phyloP scores from a whole-genome alignment of 768 basidiomycete species.

The Termitomyces sp. region DNA sequence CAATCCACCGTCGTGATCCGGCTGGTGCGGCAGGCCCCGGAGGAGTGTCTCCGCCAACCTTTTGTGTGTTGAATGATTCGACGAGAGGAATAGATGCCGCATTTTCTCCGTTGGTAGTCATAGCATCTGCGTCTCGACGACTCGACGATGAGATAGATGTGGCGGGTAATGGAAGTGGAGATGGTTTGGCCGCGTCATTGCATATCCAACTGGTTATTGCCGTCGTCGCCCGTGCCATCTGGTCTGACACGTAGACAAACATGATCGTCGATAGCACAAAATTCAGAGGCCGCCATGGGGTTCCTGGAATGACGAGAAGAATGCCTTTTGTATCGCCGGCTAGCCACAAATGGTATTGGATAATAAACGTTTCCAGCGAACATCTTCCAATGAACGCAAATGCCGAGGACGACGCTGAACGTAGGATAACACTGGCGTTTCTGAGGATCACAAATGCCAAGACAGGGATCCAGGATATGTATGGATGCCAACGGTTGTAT shows the following conservation, averaged over 20 bases:
- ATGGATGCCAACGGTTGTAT: constrained; percentile 85
- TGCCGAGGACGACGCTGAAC: constrained; percentile 59
- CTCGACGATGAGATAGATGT: constrained; percentile 3
- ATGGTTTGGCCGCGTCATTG: constrained; percentile 20
- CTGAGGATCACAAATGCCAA: constrained; percentile 70
- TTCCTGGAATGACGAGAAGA: constrained; percentile 73
- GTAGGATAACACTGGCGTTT: constrained; percentile 66
- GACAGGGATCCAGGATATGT: constrained; percentile 77
- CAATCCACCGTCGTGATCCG: constrained; percentile 43
- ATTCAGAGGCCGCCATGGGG: constrained; percentile 69
- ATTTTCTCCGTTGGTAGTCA: constrained; percentile 10
- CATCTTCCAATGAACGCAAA: constrained; percentile 84
- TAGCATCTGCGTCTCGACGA: constrained; percentile 14
- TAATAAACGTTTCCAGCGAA: constrained; percentile 88
- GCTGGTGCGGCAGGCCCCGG: constrained; percentile 33
- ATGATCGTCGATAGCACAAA: constrained; percentile 68
- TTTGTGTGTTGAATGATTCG: constrained; percentile 8
- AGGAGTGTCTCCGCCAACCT: constrained; percentile 19
- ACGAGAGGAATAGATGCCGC: constrained; percentile 17
- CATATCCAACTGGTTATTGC: constrained; percentile 62
- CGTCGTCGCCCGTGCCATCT: constrained; percentile 69
- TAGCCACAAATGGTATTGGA: constrained; percentile 87
- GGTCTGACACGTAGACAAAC: constrained; percentile 79
- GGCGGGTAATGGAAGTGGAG: constrained; percentile 9
- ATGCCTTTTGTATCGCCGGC: constrained; percentile 82